Evolutionary conservation across 805 yeast genomes (phyloP), one percentile per base, ranked within the genome.

Genomic region (Tetrapisispora arboricola): DNA sequence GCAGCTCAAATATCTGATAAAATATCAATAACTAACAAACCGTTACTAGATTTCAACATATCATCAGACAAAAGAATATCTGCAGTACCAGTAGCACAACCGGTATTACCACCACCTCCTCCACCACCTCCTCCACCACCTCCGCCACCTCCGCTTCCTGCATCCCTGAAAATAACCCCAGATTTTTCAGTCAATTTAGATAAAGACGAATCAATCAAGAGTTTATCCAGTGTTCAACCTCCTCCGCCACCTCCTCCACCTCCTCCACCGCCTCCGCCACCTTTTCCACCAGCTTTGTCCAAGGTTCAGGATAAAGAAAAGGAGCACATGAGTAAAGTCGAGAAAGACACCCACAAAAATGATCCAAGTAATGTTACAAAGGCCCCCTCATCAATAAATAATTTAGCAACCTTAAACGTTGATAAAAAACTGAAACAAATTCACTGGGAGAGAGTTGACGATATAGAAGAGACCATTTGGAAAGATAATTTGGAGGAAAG

Each of bases 361-460:
- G 18, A 15, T 28, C 18, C 10, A n/a, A 8, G 15, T n/a, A n/a
- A n/a, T 10, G 18, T 3, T n/a, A 5, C 17, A 5, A n/a, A 28
- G 8, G 17, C 16, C 16, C 64, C 63, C 6, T 60, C 66, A 15
- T 61, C 67, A 4, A 64, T 68, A 13, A 61, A 64, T 22, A 42
- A 47, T 27, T 44, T 41, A 32, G 43, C 67, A 8, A 32, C 20
- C 10, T 26, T 31, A 4, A 13, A 16, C 1, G 76, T 79, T 16
- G 70, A 69, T 57, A 70, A 67, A 45, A 78, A 76, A 58, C 62
- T 83, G 63, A 83, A 81, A 54, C 94, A 83, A 52, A 72, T 83
- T 46, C 94, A 83, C 51, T 83, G 92, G 94, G 92, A 83, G 47
- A 81, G 76, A 53, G 64, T 83, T 35, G 83, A 78, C 12, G 59